Conservation (phyloP, 345 rosid genomes). For the Anastatica hierochuntica region DNA sequence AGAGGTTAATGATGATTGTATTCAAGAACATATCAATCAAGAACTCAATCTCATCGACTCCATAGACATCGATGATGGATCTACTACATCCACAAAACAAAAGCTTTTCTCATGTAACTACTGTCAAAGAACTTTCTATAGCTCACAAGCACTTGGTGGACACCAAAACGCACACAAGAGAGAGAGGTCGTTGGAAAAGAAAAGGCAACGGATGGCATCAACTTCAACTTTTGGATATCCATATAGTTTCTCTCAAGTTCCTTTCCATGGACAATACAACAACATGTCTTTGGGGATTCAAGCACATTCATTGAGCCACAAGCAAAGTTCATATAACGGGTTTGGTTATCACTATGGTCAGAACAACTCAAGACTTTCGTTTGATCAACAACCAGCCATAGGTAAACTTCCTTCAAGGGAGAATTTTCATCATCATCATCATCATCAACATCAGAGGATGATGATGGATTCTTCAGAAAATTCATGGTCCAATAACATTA, state of each 20-base stretch:
- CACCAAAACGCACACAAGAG: constrained; percentile 89
- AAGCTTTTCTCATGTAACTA: constrained; percentile 77
- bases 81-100: constrained; percentile 25
- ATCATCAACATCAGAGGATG: no score
- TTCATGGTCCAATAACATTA: no score
- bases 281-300: constrained; percentile 55
- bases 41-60: constrained; percentile 61
- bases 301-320: constrained; percentile 53
- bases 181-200: constrained; percentile 71
- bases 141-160: constrained; percentile 89
- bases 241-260: constrained; percentile 41
- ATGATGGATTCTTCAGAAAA: no score
- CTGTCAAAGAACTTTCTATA: constrained; percentile 78
- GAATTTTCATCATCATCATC: no score
- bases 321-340: constrained; percentile 33
- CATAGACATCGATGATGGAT: constrained; percentile 28
- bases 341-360: constrained; percentile 31
- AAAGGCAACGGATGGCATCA: constrained; percentile 43
- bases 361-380: constrained; percentile 31
- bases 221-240: constrained; percentile 45
- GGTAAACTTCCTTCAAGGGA: constrained; percentile 19
- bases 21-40: constrained; percentile 28
- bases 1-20: constrained; percentile 2
- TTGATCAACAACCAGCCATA: constrained; percentile 46
- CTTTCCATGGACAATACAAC: constrained; percentile 38